Base-by-base conservation (phyloP, 495 filamentous ascomycete genomes). In the Pyronema domesticum region DNA sequence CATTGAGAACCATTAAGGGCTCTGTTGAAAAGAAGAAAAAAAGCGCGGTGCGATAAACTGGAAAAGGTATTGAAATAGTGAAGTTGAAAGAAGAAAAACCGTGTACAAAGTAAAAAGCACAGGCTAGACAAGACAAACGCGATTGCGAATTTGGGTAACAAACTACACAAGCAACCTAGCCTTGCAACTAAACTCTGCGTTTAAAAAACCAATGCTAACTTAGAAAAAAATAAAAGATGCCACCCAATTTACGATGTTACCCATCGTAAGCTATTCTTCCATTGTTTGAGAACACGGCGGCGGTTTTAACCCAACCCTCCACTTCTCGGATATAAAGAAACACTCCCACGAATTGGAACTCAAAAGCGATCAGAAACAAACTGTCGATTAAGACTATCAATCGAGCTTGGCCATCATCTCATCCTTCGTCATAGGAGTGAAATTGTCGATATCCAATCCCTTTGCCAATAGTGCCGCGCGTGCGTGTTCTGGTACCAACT, bases 371-470 rank as follows among this genome's bases (percentile, higher is more conserved):
- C 55, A 53, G 54, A 53, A 60, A 57, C 67, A 56, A 66, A 59
- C 51, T 57, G 55, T 58, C 46, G 57, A 58, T 63, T 60, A 64
- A 58, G 66, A 59, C 71, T 60, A 63, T 93, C 86, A 98, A 71
- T 98, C 91, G 70, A 98, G 76, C 68, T 87, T 86, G 43, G 91
- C 91, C 77, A 94, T 83, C 91, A 98, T 98, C 65, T 96, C 86
- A 56, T 88, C 80, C 72, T 86, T 91, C 49, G 81, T 68, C 71
- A 96, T 76, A 11, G 91, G 91, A 58, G 77, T 83, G 67, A 98
- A 88, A 67, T 89, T 89, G 68, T 96, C 84, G 67, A 94, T 85
- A 68, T 95, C 89, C 57, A 98, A 76, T 36, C 88, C 88, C 42
- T 80, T 80, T 37, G 77, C 74, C 46, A 79, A 76, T 49, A 98